Percentiles rank a stretch among this genome's conserved stretches.
Evolutionary conservation across 257 asterid genomes (phyloP).

Genomic region (Ophiorrhiza pumila): DNA sequence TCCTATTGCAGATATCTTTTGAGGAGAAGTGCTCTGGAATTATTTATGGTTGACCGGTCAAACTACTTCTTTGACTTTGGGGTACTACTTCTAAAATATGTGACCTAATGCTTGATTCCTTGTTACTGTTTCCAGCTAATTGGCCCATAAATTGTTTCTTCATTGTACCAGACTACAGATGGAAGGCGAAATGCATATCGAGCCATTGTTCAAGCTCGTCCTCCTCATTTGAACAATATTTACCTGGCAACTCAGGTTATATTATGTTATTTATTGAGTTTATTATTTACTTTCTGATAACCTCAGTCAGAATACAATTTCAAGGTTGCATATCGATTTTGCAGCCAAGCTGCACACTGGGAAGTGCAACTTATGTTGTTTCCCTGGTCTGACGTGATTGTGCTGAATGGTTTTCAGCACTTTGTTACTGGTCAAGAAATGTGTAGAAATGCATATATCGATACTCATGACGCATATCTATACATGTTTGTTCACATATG

Average conservation of each 20-base stretch:
- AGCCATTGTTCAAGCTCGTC: constrained; percentile 96
- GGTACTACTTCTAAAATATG: constrained; percentile 44
- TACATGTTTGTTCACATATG: neutral
- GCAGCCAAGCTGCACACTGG: neutral
- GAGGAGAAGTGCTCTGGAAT: constrained; percentile 96
- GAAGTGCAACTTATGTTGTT: constrained; percentile 61
- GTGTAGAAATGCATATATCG: neutral
- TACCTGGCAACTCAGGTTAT: constrained; percentile 97
- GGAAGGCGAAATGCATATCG: constrained; percentile 86
- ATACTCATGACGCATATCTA: neutral
- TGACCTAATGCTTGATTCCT: constrained; percentile 1
- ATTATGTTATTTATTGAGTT: constrained; percentile 9
- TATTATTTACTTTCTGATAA: neutral
- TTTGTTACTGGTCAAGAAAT: neutral
- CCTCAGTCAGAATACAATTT: neutral
- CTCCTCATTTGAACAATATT: constrained; percentile 89
- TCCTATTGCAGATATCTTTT: constrained; percentile 70
- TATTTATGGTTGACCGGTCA: constrained; percentile 96
- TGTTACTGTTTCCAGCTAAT: constrained; percentile 21
- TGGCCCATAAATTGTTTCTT: constrained; percentile 14
- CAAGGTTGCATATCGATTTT: neutral
- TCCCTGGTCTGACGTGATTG: constrained; percentile 3
- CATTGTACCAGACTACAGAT: constrained; percentile 58
- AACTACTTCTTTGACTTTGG: constrained; percentile 97
- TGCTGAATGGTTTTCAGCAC: neutral